Percentiles rank a stretch among this genome's conserved stretches.
These are phyloP conservation scores for Cytospora piceae DNA, from an alignment of 2,329 filamentous ascomycete genomes.

Conservation along the genomic window DNA sequence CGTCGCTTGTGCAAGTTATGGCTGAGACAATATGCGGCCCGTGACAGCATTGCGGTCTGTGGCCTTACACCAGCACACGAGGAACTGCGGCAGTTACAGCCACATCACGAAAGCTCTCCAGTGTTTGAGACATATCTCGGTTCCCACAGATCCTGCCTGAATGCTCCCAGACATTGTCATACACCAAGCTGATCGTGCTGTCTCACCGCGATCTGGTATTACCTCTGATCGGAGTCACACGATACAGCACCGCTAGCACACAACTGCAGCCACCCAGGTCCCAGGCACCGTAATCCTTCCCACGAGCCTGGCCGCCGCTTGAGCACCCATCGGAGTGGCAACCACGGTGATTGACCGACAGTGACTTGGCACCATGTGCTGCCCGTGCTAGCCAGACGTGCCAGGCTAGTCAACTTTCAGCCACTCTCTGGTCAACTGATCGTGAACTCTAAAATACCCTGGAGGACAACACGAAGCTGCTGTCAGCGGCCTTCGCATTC, in stretches of 20 bases:
- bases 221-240: conserved; percentile 22
- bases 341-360: conserved; percentile 15
- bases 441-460: not conserved
- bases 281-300: conserved; percentile 7
- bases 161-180: conserved; percentile 14
- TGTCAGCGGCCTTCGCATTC: not conserved
- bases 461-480: not conserved
- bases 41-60: conserved; percentile 15
- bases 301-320: not conserved
- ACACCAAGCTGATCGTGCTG: conserved; percentile 9
- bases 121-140: conserved; percentile 22
- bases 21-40: conserved; percentile 21
- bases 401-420: not conserved
- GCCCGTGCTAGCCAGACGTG: not conserved
- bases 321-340: not conserved
- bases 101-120: conserved; percentile 3
- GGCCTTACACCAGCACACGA: conserved; percentile 4
- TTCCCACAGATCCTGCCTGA: conserved; percentile 8
- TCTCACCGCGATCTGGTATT: conserved; percentile 25
- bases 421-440: not conserved
- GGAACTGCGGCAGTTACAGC: not conserved
- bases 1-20: conserved; percentile 16
- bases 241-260: conserved; percentile 3
- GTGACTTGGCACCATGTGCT: conserved; percentile 13
- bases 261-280: conserved; percentile 10